Evolutionary conservation across 495 filamentous ascomycete genomes (phyloP).

Genomic region (Aspergillus sparsus): DNA sequence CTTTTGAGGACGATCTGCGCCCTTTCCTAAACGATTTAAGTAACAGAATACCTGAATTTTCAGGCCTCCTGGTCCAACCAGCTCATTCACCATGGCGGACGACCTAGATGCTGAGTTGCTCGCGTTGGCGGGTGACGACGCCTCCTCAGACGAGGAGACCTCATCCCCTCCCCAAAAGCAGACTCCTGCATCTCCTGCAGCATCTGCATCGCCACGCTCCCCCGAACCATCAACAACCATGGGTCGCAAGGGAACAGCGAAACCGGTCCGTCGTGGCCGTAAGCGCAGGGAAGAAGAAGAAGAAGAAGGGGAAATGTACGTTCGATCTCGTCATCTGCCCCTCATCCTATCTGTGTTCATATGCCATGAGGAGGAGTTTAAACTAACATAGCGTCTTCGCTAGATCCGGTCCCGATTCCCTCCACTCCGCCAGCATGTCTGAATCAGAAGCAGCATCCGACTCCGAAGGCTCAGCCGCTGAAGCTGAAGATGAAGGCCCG

Average conservation of each 20-base stretch:
- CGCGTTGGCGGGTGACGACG: slow-evolving; percentile 70
- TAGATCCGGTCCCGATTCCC: slow-evolving; percentile 68
- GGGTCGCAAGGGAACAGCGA: slow-evolving; percentile 51
- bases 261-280: slow-evolving; percentile 44
- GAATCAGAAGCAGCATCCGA: slow-evolving; percentile 81
- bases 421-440: slow-evolving; percentile 83
- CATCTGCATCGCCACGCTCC: slow-evolving; percentile 40
- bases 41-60: slow-evolving; percentile 19
- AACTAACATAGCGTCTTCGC: slow-evolving; percentile 19
- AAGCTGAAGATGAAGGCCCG: slow-evolving; percentile 57
- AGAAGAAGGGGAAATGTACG: slow-evolving; percentile 86
- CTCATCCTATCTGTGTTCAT: neutral
- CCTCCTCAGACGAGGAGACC: slow-evolving; percentile 55
- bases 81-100: slow-evolving; percentile 52
- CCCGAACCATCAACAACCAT: slow-evolving; percentile 41
- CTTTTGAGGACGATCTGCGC: slow-evolving; percentile 8
- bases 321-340: slow-evolving; percentile 21
- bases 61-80: slow-evolving; percentile 12
- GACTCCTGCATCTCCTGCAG: slow-evolving; percentile 35
- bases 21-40: neutral
- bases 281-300: slow-evolving; percentile 54
- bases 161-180: slow-evolving; percentile 41
- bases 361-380: slow-evolving; percentile 1
- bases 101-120: slow-evolving; percentile 88
- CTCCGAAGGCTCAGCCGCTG: slow-evolving; percentile 52